phyloP scores from a whole-genome alignment of 2,329 filamentous ascomycete species.

The Aschersonia sp. region DNA sequence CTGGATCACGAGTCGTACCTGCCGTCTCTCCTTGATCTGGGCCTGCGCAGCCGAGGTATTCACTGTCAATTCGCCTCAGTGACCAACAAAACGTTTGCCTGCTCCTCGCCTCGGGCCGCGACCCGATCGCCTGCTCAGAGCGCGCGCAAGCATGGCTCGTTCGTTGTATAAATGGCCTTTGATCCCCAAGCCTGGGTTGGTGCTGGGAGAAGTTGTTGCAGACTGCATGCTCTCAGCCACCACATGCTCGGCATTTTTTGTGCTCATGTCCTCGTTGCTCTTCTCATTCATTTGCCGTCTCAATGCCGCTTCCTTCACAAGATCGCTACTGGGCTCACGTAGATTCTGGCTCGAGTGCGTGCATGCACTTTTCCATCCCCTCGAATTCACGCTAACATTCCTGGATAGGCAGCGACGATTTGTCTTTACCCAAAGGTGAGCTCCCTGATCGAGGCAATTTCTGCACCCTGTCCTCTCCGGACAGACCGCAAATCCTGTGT shows the following conservation, averaged over 20 bases:
- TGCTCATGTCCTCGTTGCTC: too few relatives aligned
- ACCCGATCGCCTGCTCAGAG: not conserved
- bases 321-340: slow-evolving; percentile 15
- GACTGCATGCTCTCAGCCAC: too few relatives aligned
- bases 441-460: not conserved
- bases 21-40: not conserved
- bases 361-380: not conserved
- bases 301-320: slow-evolving; percentile 4
- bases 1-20: not conserved
- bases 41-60: not conserved
- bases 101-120: not conserved
- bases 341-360: slow-evolving; percentile 7
- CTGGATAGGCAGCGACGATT: slow-evolving; percentile 42
- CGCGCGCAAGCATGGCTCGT: too few relatives aligned
- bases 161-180: too few relatives aligned
- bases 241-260: too few relatives aligned
- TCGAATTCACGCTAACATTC: slow-evolving; percentile 15
- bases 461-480: not conserved
- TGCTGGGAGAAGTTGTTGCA: too few relatives aligned
- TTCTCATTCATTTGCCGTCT: not conserved
- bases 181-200: too few relatives aligned
- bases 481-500: not conserved
- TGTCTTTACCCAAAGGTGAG: slow-evolving; percentile 50
- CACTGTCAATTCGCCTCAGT: not conserved
- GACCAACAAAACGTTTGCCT: not conserved